Evolutionary conservation across 2,329 filamentous ascomycete genomes (phyloP), one percentile per base, ranked within the genome.

Genomic region (Venturia effusa): DNA sequence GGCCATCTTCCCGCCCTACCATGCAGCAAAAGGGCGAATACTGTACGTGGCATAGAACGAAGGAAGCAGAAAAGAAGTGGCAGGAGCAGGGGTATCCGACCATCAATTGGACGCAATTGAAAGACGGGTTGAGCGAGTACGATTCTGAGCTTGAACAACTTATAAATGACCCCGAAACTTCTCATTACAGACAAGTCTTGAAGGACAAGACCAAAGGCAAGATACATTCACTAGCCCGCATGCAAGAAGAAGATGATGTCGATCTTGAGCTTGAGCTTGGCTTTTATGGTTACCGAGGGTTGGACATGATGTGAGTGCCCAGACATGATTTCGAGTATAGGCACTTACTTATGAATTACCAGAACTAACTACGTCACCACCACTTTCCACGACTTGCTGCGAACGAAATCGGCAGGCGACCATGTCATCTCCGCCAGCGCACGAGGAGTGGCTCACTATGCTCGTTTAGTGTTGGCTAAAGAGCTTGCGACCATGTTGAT

Each of bases 241-340:
- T 34, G 30, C 27, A 57, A 22, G 17, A 57, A 24, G 51, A 34
- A 11, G 51, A 34, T 8, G 15, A 57, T 57, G 51, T 22, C 7
- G 51, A 34, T 57, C 51, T 57, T 57, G 51, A 57, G 17, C 6
- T 88, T 89, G 92, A 34, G 51, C 6, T 88, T 89, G 92, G 92
- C 0, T 96, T 96, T 74, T 96, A 96, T 74, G 92, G 92, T 1
- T 83, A 87, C 2, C 83, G 86, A 24, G 92, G 92, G 1, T 80
- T 88, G 61, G 83, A 84, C 60, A 76, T 83, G 61, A 90, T 96
- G 82, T 88, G 85, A 30, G 62, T 63, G 19, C 65, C 64, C 64
- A 63, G 41, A 51, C 22, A n/a, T 17, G 15, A 51, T 62, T 59
- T 59, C 54, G 66, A 64, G 67, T 19, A 19, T 32, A 19, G 22